Percentiles rank a stretch among this genome's conserved stretches.
These are phyloP conservation scores for Mycena sp. DNA, from an alignment of 1,284 basidiomycete genomes.

Conservation along the genomic window DNA sequence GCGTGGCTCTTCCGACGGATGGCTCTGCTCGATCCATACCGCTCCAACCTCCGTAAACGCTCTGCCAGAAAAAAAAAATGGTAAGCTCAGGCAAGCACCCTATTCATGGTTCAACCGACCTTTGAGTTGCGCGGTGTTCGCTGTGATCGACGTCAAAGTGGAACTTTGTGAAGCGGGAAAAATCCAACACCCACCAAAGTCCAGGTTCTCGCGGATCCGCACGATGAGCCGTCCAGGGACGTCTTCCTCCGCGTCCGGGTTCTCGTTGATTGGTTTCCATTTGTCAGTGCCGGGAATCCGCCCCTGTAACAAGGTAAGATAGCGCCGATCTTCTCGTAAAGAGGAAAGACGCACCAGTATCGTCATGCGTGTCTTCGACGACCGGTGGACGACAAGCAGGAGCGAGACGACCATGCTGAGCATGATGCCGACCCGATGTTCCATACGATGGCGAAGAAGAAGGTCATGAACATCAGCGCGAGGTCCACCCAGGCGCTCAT, in stretches of 20 bases:
- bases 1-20: conserved; percentile 88
- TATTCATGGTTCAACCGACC: conserved; percentile 44
- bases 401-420: conserved; percentile 88
- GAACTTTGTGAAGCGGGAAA: not conserved
- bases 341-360: conserved; percentile 50
- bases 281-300: conserved; percentile 82
- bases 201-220: conserved; percentile 82
- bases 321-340: not conserved
- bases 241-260: conserved; percentile 79
- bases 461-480: conserved; percentile 85
- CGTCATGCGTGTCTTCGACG: conserved; percentile 71
- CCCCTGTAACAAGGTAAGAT: conserved; percentile 54
- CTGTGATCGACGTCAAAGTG: conserved; percentile 48
- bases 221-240: conserved; percentile 84
- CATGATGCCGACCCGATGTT: conserved; percentile 85
- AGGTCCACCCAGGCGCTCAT: conserved; percentile 92
- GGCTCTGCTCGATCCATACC: conserved; percentile 79
- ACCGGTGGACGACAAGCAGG: conserved; percentile 87
- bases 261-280: conserved; percentile 86
- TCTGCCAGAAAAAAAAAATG: conserved; percentile 54
- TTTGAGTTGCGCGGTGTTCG: conserved; percentile 92
- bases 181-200: conserved; percentile 67
- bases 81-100: not conserved
- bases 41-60: conserved; percentile 81
- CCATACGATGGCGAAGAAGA: conserved; percentile 82